These are phyloP conservation scores for Uncinocarpus reesii DNA, from an alignment of 2,329 filamentous ascomycete genomes.

Conservation along the genomic window DNA sequence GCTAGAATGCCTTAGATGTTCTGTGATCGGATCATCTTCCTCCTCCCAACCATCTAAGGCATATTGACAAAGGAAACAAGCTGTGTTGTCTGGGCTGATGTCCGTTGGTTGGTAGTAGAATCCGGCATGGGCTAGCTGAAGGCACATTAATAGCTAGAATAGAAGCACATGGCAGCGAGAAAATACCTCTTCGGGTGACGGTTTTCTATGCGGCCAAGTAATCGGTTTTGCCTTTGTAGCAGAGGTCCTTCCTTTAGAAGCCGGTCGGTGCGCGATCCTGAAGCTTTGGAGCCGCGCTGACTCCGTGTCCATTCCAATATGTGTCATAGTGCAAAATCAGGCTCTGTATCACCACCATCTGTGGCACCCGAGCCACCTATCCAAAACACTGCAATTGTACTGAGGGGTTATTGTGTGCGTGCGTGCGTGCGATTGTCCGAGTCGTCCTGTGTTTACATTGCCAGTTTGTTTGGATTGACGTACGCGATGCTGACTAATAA, in stretches of 20 bases:
- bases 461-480: conserved; percentile 8
- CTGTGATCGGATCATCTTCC: conserved; percentile 68
- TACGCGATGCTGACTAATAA: conserved; percentile 10
- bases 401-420: background rate
- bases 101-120: conserved; percentile 77
- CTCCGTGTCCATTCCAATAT: conserved; percentile 47
- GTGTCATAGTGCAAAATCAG: conserved; percentile 9
- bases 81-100: conserved; percentile 72
- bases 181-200: conserved; percentile 54
- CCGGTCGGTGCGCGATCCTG: conserved; percentile 48
- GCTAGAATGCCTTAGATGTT: conserved; percentile 74
- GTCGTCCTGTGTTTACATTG: conserved; percentile 9
- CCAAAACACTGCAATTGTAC: background rate
- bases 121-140: conserved; percentile 75
- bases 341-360: background rate
- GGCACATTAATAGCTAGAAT: conserved; percentile 7
- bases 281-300: conserved; percentile 76
- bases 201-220: conserved; percentile 70
- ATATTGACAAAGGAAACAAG: conserved; percentile 78
- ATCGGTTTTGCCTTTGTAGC: conserved; percentile 47
- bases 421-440: background rate
- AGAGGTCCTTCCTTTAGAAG: conserved; percentile 60
- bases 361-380: background rate
- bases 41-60: conserved; percentile 86
- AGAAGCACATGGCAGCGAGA: conserved; percentile 16